These are phyloP conservation scores for Saccharomycopsis crataegensis DNA, from an alignment of 1,139 yeast genomes.

Conservation along the genomic window DNA sequence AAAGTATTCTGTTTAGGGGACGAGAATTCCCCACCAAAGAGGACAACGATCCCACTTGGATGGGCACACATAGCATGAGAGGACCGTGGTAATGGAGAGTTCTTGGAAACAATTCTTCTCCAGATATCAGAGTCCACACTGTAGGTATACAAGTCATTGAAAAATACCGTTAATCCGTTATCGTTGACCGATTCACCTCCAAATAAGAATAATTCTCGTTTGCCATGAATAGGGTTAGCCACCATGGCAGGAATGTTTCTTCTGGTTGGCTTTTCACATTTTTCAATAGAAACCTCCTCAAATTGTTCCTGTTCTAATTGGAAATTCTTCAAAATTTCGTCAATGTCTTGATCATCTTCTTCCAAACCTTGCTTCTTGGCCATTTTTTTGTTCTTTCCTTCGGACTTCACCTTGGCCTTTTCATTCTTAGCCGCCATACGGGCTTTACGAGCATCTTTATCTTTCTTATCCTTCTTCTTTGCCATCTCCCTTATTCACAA, in stretches of 20 bases:
- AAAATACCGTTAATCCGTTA: slow-evolving; percentile 57
- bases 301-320: slow-evolving; percentile 75
- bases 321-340: slow-evolving; percentile 70
- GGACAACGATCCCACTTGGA: slow-evolving; percentile 75
- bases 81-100: slow-evolving; percentile 86
- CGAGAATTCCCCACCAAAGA: slow-evolving; percentile 96
- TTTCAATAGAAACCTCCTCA: slow-evolving; percentile 59
- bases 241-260: slow-evolving; percentile 72
- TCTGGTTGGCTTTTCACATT: slow-evolving; percentile 52
- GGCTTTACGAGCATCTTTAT: slow-evolving; percentile 88
- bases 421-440: slow-evolving; percentile 78
- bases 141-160: slow-evolving; percentile 73
- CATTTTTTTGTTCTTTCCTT: slow-evolving; percentile 61
- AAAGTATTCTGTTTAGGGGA: slow-evolving; percentile 94
- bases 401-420: slow-evolving; percentile 70
- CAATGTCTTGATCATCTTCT: slow-evolving; percentile 86
- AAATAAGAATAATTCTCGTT: slow-evolving; percentile 70
- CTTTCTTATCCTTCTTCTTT: slow-evolving; percentile 41
- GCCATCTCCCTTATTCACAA: slow-evolving; percentile 36
- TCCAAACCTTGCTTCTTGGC: slow-evolving; percentile 69
- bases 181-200: slow-evolving; percentile 68
- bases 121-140: slow-evolving; percentile 73
- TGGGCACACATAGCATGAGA: slow-evolving; percentile 94
- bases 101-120: slow-evolving; percentile 73
- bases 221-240: slow-evolving; percentile 69